Evolutionary conservation across 768 basidiomycete species (phyloP).

Genomic region (Leccinum fibrillosum): DNA sequence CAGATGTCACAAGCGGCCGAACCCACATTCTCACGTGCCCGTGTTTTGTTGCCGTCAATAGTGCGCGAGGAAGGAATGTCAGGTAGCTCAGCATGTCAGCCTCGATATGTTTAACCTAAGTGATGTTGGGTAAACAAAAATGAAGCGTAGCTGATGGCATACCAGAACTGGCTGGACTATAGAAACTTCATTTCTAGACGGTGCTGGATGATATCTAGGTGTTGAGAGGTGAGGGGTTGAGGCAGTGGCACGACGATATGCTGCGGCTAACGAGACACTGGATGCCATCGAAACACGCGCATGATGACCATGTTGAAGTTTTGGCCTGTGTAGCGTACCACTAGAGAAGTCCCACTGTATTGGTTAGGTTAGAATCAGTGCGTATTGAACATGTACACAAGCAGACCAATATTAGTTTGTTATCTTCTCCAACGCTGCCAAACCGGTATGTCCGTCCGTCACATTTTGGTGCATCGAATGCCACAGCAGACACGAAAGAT

Average conservation of each 20-base stretch:
- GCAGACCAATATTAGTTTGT: slow-evolving; percentile 83
- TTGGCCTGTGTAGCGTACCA: slow-evolving; percentile 85
- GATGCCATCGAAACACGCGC: slow-evolving; percentile 79
- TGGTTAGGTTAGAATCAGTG: neutral
- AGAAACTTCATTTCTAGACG: slow-evolving; percentile 86
- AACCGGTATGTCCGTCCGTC: slow-evolving; percentile 92
- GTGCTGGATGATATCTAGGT: slow-evolving; percentile 79
- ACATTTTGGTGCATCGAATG: slow-evolving; percentile 87
- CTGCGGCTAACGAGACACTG: slow-evolving; percentile 66
- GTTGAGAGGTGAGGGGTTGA: slow-evolving; percentile 55
- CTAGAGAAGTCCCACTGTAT: slow-evolving; percentile 91
- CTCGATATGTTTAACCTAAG: slow-evolving; percentile 77
- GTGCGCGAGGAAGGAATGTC: slow-evolving; percentile 71
- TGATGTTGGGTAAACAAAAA: neutral
- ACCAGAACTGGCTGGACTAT: slow-evolving; percentile 89
- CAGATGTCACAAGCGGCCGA: slow-evolving; percentile 54
- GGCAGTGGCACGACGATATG: slow-evolving; percentile 55
- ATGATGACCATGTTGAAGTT: slow-evolving; percentile 66
- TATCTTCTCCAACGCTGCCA: slow-evolving; percentile 95
- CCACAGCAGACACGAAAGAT: slow-evolving; percentile 85
- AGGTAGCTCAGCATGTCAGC: slow-evolving; percentile 72
- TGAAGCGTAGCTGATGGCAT: slow-evolving; percentile 22
- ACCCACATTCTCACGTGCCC: slow-evolving; percentile 87
- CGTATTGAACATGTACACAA: neutral
- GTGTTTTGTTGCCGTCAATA: slow-evolving; percentile 75